A percentile compares a stretch with the other conserved stretches of the same genome.
Conservation (phyloP, 768 basidiomycete species). For the Lyophyllum atratum region DNA sequence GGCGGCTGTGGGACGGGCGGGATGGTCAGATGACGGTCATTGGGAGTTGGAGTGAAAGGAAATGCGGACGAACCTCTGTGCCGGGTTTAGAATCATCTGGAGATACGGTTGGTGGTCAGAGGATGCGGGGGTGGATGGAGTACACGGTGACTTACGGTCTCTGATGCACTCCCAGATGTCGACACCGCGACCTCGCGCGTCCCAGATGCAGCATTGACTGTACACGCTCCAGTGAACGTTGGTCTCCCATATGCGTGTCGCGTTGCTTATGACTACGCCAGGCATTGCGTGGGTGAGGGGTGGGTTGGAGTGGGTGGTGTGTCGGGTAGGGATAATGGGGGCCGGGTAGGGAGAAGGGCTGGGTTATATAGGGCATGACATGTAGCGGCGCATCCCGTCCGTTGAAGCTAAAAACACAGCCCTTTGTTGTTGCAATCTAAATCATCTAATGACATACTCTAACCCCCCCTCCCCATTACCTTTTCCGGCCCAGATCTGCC, state of each 20-base stretch:
- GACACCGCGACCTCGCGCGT: slow-evolving; percentile 63
- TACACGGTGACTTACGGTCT: slow-evolving; percentile 51
- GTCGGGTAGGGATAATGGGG: not conserved
- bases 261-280: slow-evolving; percentile 56
- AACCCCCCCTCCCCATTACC: slow-evolving; percentile 6
- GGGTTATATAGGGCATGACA: slow-evolving; percentile 23
- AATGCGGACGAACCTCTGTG: slow-evolving; percentile 37
- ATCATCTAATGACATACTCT: slow-evolving; percentile 16
- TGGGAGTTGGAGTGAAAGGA: not conserved
- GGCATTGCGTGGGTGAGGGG: slow-evolving; percentile 31
- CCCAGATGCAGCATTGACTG: slow-evolving; percentile 75
- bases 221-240: slow-evolving; percentile 65
- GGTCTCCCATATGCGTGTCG: slow-evolving; percentile 71
- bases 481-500: slow-evolving; percentile 14
- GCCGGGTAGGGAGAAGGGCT: not conserved
- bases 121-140: slow-evolving; percentile 2
- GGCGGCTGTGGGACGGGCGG: slow-evolving; percentile 31
- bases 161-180: slow-evolving; percentile 77
- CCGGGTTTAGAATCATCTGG: slow-evolving; percentile 62
- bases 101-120: not conserved
- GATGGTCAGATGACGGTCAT: slow-evolving; percentile 13
- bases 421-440: slow-evolving; percentile 17
- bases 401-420: slow-evolving; percentile 16
- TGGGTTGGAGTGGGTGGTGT: slow-evolving; percentile 6
- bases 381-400: slow-evolving; percentile 18